A percentile compares a stretch with the other conserved stretches of the same genome.
These are phyloP conservation scores for Carex arenaria DNA, from an alignment of 202 grass and related monocot species.

Conservation along the genomic window DNA sequence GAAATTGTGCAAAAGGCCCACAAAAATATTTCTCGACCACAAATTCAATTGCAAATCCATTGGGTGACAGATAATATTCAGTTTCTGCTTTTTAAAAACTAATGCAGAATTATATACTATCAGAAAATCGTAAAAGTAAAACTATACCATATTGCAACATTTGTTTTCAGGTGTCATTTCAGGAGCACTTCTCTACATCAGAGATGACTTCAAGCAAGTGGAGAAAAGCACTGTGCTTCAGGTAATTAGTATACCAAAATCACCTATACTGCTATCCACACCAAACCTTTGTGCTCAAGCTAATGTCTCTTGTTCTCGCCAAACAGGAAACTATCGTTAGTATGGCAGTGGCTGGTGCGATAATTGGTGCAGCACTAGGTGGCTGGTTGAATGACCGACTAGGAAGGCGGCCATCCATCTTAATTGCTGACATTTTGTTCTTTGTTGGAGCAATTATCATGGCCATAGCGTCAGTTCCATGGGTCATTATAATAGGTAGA, in stretches of 20 bases:
- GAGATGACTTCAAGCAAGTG: constrained; percentile 69
- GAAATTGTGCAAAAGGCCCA: neutral
- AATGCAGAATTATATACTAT: neutral
- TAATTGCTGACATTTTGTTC: constrained; percentile 64
- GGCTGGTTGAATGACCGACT: constrained; percentile 73
- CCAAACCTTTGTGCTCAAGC: neutral
- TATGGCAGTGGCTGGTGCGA: constrained; percentile 80
- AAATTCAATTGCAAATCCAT: neutral
- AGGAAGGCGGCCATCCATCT: constrained; percentile 50
- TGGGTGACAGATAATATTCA: neutral
- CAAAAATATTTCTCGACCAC: neutral
- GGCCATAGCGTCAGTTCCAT: constrained; percentile 57
- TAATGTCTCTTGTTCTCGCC: neutral
- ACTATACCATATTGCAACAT: neutral
- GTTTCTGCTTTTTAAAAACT: neutral
- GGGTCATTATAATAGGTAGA: constrained; percentile 72
- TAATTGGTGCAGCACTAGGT: constrained; percentile 76
- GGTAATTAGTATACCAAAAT: neutral
- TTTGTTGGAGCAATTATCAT: constrained; percentile 68
- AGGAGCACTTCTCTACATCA: constrained; percentile 89
- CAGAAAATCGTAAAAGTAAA: neutral
- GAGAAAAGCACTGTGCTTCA: constrained; percentile 27
- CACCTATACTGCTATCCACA: neutral
- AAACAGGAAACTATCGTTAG: constrained; percentile 78
- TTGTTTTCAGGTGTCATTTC: constrained; percentile 72